A percentile compares a stretch with the other conserved stretches of the same genome.
phyloP scores from a whole-genome alignment of 164 flowering plant species.

The Macadamia integrifolia region DNA sequence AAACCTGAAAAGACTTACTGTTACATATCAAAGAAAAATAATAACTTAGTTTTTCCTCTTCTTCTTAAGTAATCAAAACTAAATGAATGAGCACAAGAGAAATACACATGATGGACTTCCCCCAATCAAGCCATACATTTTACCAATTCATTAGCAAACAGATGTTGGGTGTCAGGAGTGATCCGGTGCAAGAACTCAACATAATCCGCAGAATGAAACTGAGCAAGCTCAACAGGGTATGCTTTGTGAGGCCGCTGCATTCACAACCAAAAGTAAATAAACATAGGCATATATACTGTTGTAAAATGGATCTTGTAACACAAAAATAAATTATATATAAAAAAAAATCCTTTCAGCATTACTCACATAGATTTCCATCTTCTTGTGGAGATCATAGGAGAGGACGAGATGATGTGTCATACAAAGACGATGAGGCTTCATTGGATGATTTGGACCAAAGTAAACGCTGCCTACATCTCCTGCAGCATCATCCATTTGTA shows the following conservation, averaged over 20 bases:
- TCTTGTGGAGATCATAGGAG: constrained; percentile 83
- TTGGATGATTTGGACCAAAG: constrained; percentile 97
- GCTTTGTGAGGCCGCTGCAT: constrained; percentile 97
- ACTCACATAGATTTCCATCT: constrained; percentile 96
- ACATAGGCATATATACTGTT: neutral
- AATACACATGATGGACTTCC: neutral
- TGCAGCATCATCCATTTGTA: constrained; percentile 30
- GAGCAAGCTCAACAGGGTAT: constrained; percentile 94
- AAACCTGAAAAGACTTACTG: no score
- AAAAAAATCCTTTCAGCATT: neutral
- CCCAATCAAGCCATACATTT: constrained; percentile 46
- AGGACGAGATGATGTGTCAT: constrained; percentile 99
- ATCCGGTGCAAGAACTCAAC: constrained; percentile 90
- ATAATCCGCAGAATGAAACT: constrained; percentile 93
- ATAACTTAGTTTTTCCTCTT: no score
- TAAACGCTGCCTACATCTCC: constrained; percentile 97
- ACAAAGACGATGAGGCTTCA: constrained; percentile 98
- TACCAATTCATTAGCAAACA: constrained; percentile 60
- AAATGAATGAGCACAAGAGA: neutral
- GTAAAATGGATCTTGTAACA: neutral
- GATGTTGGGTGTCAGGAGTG: constrained; percentile 67
- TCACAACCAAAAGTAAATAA: constrained; percentile 7
- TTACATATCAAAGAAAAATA: no score
- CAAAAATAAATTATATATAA: neutral
- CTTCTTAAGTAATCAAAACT: neutral